Evolutionary conservation across 768 basidiomycete species (phyloP).

Genomic region (Asterophora lycoperdoides): DNA sequence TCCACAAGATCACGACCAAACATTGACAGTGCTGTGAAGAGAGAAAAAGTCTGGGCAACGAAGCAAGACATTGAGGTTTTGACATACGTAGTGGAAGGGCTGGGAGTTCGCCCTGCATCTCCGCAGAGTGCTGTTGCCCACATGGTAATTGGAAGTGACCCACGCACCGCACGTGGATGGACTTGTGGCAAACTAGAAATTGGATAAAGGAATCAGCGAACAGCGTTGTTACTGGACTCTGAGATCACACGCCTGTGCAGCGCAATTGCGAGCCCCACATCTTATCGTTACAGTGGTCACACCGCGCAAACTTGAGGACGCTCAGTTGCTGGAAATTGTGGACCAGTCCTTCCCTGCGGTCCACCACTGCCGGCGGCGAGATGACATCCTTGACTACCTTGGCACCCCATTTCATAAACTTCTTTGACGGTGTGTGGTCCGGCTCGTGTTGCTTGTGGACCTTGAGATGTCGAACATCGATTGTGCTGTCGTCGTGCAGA

Average conservation of each 20-base stretch:
- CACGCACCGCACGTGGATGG: slow-evolving; percentile 85
- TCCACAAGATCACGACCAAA: slow-evolving; percentile 88
- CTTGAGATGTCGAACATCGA: slow-evolving; percentile 35
- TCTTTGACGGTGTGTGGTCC: slow-evolving; percentile 46
- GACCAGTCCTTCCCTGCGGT: slow-evolving; percentile 43
- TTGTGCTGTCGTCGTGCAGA: slow-evolving; percentile 42
- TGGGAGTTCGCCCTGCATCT: slow-evolving; percentile 30
- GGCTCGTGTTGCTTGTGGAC: slow-evolving; percentile 42
- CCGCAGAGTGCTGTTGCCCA: slow-evolving; percentile 39
- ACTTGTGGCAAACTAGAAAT: slow-evolving; percentile 71
- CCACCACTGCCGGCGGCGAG: slow-evolving; percentile 27
- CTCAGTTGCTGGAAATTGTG: slow-evolving; percentile 91
- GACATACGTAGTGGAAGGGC: slow-evolving; percentile 36
- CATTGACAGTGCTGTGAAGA: slow-evolving; percentile 69
- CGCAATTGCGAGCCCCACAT: slow-evolving; percentile 97
- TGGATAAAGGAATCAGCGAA: slow-evolving; percentile 1
- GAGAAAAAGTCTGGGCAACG: slow-evolving; percentile 11
- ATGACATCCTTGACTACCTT: slow-evolving; percentile 41
- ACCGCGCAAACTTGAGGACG: slow-evolving; percentile 83
- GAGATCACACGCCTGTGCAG: slow-evolving; percentile 66
- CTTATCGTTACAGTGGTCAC: slow-evolving; percentile 96
- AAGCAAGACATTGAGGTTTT: slow-evolving; percentile 8
- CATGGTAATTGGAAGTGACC: slow-evolving; percentile 66
- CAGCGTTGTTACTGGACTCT: background rate
- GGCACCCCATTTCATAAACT: slow-evolving; percentile 67